phyloP scores from a whole-genome alignment of 2,329 filamentous ascomycete species.

The Elsinoe fawcettii region DNA sequence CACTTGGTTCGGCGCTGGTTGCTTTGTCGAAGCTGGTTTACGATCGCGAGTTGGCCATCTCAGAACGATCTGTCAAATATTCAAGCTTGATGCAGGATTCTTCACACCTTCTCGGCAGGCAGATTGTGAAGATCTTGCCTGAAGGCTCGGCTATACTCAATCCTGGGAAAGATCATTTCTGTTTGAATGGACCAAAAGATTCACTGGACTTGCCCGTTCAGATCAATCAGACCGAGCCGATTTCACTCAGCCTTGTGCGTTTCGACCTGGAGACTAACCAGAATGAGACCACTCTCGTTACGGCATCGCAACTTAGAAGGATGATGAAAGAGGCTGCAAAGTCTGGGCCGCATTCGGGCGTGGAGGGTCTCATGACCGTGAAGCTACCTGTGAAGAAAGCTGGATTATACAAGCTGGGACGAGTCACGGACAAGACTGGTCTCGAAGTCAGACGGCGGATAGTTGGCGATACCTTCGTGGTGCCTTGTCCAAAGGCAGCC shows the following conservation, averaged over 20 bases:
- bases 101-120: conserved; percentile 87
- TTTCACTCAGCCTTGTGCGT: conserved; percentile 80
- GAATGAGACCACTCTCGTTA: conserved; percentile 72
- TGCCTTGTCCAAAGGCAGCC: conserved; percentile 71
- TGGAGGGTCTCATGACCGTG: conserved; percentile 41
- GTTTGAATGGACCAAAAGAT: conserved; percentile 58
- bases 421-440: conserved; percentile 87
- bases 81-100: conserved; percentile 82
- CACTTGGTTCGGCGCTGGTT: conserved; percentile 64
- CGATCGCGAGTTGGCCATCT: conserved; percentile 86
- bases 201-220: conserved; percentile 68
- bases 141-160: conserved; percentile 88
- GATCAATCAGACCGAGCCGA: conserved; percentile 88
- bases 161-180: conserved; percentile 71
- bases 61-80: conserved; percentile 86
- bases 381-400: conserved; percentile 73
- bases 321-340: conserved; percentile 60
- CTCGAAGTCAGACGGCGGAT: conserved; percentile 51
- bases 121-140: conserved; percentile 94
- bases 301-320: conserved; percentile 63
- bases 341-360: conserved; percentile 49
- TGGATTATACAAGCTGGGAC: conserved; percentile 76
- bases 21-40: conserved; percentile 73
- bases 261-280: conserved; percentile 73
- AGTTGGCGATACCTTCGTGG: conserved; percentile 80